These are phyloP conservation scores for Saitozyma sp. DNA, from an alignment of 768 basidiomycete genomes.

Conservation along the genomic window DNA sequence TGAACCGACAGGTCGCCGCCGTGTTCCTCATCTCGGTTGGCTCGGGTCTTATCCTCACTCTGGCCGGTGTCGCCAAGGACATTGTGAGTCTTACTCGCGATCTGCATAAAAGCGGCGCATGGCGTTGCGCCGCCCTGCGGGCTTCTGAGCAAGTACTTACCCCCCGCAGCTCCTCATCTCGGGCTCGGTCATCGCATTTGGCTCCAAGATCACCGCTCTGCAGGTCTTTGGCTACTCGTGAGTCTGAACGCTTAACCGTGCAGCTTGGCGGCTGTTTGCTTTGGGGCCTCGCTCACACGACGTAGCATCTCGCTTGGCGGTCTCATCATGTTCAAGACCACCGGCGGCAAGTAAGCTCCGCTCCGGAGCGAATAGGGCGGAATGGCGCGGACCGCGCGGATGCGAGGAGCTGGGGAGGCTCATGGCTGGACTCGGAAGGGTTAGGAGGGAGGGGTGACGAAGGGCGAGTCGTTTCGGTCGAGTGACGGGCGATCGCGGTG, in stretches of 20 bases:
- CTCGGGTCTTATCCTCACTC: slow-evolving; percentile 74
- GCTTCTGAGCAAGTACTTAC: background rate
- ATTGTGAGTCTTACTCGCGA: slow-evolving; percentile 44
- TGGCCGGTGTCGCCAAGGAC: slow-evolving; percentile 90
- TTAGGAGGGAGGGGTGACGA: no score
- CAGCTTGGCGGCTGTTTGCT: background rate
- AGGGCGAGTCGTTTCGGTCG: background rate
- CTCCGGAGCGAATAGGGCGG: background rate
- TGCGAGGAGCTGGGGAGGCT: no score
- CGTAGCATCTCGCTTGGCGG: slow-evolving; percentile 84
- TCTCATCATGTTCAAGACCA: slow-evolving; percentile 78
- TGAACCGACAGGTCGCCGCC: slow-evolving; percentile 63
- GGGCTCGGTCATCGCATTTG: slow-evolving; percentile 84
- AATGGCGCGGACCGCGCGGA: no score
- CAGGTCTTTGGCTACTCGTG: slow-evolving; percentile 71
- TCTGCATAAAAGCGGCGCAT: no score
- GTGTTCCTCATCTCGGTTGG: slow-evolving; percentile 91
- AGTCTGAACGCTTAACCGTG: slow-evolving; percentile 5
- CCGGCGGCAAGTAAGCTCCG: slow-evolving; percentile 42
- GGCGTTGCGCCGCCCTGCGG: no score
- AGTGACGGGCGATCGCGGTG: no score
- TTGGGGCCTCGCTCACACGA: slow-evolving; percentile 24
- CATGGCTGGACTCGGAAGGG: no score
- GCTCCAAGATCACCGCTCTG: slow-evolving; percentile 72
- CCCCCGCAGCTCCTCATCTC: slow-evolving; percentile 68